These are phyloP conservation scores for Oropetium thomaeum DNA, from an alignment of 176 grass and related monocot genomes.

Conservation along the genomic window DNA sequence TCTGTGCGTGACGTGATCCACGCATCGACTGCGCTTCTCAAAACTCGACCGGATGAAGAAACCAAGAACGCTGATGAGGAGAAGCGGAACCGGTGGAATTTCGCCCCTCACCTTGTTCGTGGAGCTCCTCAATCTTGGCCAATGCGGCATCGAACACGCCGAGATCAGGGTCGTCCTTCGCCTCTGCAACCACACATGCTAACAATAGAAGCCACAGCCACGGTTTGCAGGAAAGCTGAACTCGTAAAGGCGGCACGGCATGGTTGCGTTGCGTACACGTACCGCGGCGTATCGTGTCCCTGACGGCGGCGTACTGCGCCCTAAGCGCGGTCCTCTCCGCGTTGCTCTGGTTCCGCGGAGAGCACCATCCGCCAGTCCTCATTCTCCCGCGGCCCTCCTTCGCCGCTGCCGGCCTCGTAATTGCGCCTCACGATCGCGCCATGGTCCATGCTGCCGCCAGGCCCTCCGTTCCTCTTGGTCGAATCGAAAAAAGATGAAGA, in stretches of 20 bases:
- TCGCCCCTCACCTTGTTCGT: conserved; percentile 29
- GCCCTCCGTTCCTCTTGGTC: neutral
- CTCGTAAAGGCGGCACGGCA: neutral
- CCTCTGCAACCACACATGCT: neutral
- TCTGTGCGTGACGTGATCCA: too few species aligned
- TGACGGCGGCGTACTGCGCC: conserved; percentile 27
- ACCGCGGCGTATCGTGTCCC: conserved; percentile 27
- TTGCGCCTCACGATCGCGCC: neutral
- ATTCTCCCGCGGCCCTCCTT: neutral
- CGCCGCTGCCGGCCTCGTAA: neutral
- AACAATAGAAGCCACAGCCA: neutral
- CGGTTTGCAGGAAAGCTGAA: neutral
- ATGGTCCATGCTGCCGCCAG: neutral
- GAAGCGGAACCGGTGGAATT: neutral
- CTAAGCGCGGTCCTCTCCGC: conserved; percentile 20
- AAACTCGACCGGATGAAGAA: too few species aligned
- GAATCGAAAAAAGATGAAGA: neutral
- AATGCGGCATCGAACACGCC: conserved; percentile 17
- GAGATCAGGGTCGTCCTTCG: conserved; percentile 16
- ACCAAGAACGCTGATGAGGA: too few species aligned
- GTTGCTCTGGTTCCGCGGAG: neutral
- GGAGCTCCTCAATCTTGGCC: conserved; percentile 19
- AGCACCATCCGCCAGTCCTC: neutral
- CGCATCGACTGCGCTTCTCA: too few species aligned
- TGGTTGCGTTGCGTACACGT: neutral